Conservation (phyloP, 305 asterid species). For the Fraxinus nigra region DNA sequence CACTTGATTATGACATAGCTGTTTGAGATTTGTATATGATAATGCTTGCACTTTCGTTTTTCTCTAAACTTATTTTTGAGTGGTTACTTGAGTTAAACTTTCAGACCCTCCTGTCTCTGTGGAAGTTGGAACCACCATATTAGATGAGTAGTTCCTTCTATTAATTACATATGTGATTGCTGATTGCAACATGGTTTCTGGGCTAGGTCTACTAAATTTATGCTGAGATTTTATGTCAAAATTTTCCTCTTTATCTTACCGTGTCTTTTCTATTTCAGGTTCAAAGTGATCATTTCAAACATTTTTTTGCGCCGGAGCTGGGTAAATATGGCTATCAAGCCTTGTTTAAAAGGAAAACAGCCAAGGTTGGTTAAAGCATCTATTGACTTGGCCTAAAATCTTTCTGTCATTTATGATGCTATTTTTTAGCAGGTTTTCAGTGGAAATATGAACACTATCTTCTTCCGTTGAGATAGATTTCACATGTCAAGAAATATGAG, state of each 20-base stretch:
- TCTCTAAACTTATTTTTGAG: conserved; percentile 3
- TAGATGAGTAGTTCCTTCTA: not conserved
- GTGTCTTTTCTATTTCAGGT: too few species aligned
- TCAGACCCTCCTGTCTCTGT: not conserved
- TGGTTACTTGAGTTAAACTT: conserved; percentile 5
- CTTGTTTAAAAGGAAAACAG: too few species aligned
- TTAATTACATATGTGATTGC: not conserved
- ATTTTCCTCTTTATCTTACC: not conserved
- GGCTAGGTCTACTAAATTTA: not conserved
- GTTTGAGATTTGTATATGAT: not conserved
- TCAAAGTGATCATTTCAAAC: too few species aligned
- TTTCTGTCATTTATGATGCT: too few species aligned
- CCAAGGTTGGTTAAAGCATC: too few species aligned
- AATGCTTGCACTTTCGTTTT: not conserved
- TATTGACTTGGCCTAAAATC: too few species aligned
- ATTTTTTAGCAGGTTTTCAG: too few species aligned
- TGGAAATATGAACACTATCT: too few species aligned
- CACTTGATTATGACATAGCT: conserved; percentile 16
- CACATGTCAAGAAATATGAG: too few species aligned
- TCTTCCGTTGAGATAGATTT: too few species aligned
- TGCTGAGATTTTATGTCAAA: not conserved
- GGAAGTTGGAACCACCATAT: conserved; percentile 5
- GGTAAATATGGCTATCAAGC: too few species aligned
- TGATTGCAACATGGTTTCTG: not conserved
- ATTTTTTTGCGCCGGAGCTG: too few species aligned